phyloP scores from a whole-genome alignment of 495 filamentous ascomycete species.

The Lindgomyces ingoldianus region DNA sequence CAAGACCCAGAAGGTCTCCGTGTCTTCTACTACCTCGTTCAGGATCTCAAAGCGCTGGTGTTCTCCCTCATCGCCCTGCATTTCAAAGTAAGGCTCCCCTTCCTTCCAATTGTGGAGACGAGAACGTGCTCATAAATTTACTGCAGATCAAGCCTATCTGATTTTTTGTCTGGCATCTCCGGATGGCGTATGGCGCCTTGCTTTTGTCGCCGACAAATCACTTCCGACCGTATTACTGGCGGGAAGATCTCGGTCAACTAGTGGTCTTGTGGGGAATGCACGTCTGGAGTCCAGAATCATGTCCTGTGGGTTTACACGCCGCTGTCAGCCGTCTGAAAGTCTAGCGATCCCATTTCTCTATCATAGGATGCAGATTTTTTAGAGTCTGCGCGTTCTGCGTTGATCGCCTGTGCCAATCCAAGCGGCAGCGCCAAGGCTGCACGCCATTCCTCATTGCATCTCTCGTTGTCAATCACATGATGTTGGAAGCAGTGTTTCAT shows the following conservation, averaged over 20 bases:
- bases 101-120: not conserved
- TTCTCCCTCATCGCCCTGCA: constrained; percentile 96
- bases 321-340: not conserved
- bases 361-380: not conserved
- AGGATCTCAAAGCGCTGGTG: constrained; percentile 94
- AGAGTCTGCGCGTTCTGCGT: not conserved
- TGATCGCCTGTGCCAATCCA: not conserved
- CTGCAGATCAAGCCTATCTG: constrained; percentile 46
- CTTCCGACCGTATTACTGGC: not conserved
- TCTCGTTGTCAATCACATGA: not conserved
- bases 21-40: constrained; percentile 99
- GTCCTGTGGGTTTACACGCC: constrained; percentile 2
- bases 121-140: constrained; percentile 12
- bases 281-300: constrained; percentile 11
- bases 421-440: constrained; percentile 12
- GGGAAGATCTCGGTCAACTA: constrained; percentile 11
- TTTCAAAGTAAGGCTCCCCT: constrained; percentile 70
- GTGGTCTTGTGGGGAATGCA: constrained; percentile 20
- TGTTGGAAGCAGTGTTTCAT: not conserved
- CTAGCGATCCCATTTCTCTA: constrained; percentile 4
- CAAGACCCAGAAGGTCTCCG: constrained; percentile 93
- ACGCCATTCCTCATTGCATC: not conserved
- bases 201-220: constrained; percentile 29
- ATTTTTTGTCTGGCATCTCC: constrained; percentile 9
- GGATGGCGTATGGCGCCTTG: constrained; percentile 26